These are phyloP conservation scores for Aphanomyces astaci DNA, from an alignment of 352 stramenopile genomes.

Conservation along the genomic window DNA sequence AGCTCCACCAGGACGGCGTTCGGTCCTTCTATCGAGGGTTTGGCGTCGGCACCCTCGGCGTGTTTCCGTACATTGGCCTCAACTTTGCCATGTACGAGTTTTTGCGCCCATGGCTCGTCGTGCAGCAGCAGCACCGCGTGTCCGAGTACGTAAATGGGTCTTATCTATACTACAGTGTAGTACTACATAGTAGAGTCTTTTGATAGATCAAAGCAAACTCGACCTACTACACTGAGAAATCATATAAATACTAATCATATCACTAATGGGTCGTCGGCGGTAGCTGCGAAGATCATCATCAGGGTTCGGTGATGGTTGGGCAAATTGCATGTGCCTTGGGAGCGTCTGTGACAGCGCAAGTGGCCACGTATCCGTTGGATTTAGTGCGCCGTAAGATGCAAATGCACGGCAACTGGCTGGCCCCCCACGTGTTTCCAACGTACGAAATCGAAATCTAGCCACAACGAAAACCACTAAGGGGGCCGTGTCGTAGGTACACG, in stretches of 20 bases:
- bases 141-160: background rate
- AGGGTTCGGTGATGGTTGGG: slow-evolving; percentile 53
- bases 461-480: no score
- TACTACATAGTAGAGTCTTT: no score
- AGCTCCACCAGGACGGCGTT: slow-evolving; percentile 33
- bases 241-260: no score
- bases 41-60: slow-evolving; percentile 51
- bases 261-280: slow-evolving; percentile 34
- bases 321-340: slow-evolving; percentile 72
- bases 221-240: no score
- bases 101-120: slow-evolving; percentile 37
- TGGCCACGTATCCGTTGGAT: slow-evolving; percentile 73
- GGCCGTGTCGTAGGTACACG: slow-evolving; percentile 30
- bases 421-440: slow-evolving; percentile 48
- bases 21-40: slow-evolving; percentile 73
- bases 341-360: slow-evolving; percentile 61
- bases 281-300: background rate
- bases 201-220: no score
- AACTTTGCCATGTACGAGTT: slow-evolving; percentile 82
- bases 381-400: slow-evolving; percentile 72
- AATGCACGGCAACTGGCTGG: slow-evolving; percentile 60
- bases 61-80: slow-evolving; percentile 77
- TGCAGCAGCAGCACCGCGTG: background rate
- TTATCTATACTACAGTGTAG: slow-evolving; percentile 67
- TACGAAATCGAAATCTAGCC: no score